Evolutionary conservation across 177 flowering plant genomes (phyloP).

Genomic region (Telopea speciosissima): DNA sequence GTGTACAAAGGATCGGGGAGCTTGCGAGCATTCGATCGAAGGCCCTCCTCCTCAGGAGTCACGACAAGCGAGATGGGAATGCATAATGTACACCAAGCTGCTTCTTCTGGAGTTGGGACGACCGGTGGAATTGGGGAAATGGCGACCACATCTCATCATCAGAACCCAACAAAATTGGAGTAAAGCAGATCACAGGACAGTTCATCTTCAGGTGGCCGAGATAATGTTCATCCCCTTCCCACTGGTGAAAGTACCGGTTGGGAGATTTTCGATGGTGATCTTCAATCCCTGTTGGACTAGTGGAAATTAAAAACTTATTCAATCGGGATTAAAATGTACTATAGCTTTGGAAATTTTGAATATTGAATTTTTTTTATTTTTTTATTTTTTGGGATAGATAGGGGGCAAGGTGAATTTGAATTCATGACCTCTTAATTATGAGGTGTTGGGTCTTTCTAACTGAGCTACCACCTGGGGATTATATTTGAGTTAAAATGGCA

Average conservation of each 20-base stretch:
- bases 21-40: conserved; percentile 45
- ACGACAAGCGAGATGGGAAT: neutral
- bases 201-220: conserved; percentile 23
- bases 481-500: no score
- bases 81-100: no score
- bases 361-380: no score
- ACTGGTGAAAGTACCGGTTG: neutral
- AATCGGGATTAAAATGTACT: conserved; percentile 6
- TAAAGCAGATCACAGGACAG: conserved; percentile 21
- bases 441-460: no score
- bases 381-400: no score
- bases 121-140: neutral
- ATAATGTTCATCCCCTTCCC: neutral
- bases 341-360: no score
- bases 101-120: no score
- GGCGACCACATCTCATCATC: conserved; percentile 16
- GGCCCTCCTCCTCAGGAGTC: conserved; percentile 35
- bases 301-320: no score
- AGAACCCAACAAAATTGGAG: conserved; percentile 8
- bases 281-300: conserved; percentile 8
- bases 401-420: no score
- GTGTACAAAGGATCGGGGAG: conserved; percentile 37
- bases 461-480: no score
- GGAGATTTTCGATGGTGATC: conserved; percentile 4
- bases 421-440: no score